Base-by-base conservation (phyloP, 768 basidiomycete genomes). In the Amanita exitialis region DNA sequence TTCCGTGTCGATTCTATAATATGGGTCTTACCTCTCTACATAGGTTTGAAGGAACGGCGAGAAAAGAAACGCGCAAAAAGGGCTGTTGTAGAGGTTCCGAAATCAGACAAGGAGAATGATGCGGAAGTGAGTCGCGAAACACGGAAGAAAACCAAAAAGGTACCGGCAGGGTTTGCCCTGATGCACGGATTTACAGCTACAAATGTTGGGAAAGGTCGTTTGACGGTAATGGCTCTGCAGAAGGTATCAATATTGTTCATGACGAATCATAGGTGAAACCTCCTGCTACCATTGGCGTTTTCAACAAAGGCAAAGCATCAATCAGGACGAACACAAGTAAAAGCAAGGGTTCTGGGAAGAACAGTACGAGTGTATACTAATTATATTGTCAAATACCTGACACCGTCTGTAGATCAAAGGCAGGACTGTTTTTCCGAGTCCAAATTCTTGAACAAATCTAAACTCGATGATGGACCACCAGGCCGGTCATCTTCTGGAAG, bases 131-230 rank as follows among this genome's bases (percentile, higher is more conserved):
- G 36, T 60, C 39, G 43, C 61, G 37, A 43, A 43, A 34, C 41
- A 21, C 27, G 25, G 48, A 62, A 28, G 52, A 59, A 37, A 66
- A 63, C 47, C 44, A 65, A 62, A n/a, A 74, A 66, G 41, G 51
- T 70, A 8, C 69, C 75, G 7, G 64, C 74, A 1, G 78, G 74
- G 3, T 68, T 84, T 30, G 81, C 82, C 0, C 67, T 86, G 23
- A 79, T 86, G 79, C 79, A 84, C 54, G 81, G 80, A 0, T 83
- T 85, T 59, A 64, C 72, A 13, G 77, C 83, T 0, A 75, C 73
- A 4, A 84, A 82, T 54, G 71, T 86, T 2, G 79, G 81, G 12
- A 76, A 72, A 47, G 72, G 76, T 51, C 74, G 84, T 36, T 59
- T 86, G 9, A 86, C 83, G 49, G 83, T 84, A 44, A 72, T 59